These are phyloP conservation scores for Saksenaea vasiformis DNA, from an alignment of 371 early-diverging fungal species.

Conservation along the genomic window DNA sequence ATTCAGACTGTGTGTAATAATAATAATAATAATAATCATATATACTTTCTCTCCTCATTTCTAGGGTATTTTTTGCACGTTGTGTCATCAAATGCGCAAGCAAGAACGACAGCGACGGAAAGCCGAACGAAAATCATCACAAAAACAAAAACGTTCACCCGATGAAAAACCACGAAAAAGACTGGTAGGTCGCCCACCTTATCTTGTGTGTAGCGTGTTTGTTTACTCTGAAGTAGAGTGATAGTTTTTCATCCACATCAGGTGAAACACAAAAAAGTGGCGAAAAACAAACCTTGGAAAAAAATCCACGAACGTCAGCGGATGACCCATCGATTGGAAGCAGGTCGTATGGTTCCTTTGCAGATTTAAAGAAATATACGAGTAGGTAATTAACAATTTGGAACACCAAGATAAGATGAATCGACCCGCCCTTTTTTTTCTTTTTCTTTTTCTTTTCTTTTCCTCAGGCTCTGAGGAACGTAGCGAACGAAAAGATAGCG, in stretches of 20 bases:
- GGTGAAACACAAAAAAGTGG: constrained; percentile 3
- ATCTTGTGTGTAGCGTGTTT: neutral
- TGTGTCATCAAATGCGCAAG: constrained; percentile 48
- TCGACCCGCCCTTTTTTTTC: constrained; percentile 1
- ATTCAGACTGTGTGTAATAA: constrained; percentile 2
- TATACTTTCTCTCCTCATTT: too few relatives aligned
- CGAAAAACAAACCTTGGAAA: neutral
- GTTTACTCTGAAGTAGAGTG: neutral
- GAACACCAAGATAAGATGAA: neutral
- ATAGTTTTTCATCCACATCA: neutral
- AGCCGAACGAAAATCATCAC: constrained; percentile 33
- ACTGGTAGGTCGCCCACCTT: neutral
- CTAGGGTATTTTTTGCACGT: constrained; percentile 55
- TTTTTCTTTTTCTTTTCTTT: neutral
- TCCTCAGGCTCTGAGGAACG: constrained; percentile 17
- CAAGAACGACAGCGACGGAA: constrained; percentile 35
- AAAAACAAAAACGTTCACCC: constrained; percentile 7
- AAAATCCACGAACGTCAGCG: neutral
- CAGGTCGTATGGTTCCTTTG: neutral
- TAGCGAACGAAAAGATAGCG: constrained; percentile 11
- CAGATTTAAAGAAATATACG: neutral
- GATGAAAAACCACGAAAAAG: neutral
- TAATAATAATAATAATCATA: too few relatives aligned
- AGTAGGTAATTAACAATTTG: neutral
- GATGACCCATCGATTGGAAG: neutral